These are phyloP conservation scores for Trichoderma harzianum DNA, from an alignment of 2,329 filamentous ascomycete species.

Conservation along the genomic window DNA sequence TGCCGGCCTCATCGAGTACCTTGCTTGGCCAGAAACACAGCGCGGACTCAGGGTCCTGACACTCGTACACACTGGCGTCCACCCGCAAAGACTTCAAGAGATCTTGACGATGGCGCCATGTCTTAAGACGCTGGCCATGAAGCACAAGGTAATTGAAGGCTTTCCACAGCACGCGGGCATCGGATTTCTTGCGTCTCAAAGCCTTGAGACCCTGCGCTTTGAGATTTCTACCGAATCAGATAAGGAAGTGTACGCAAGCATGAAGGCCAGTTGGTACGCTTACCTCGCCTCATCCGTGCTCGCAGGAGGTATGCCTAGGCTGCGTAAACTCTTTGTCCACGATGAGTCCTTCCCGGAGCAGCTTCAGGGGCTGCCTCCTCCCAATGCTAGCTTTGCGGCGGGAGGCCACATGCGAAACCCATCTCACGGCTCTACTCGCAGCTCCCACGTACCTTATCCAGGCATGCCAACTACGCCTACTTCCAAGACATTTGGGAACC, in stretches of 20 bases:
- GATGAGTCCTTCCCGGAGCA: conserved; percentile 80
- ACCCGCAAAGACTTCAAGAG: conserved; percentile 56
- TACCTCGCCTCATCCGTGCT: conserved; percentile 84
- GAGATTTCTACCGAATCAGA: conserved; percentile 67
- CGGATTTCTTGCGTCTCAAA: conserved; percentile 64
- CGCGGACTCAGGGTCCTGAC: conserved; percentile 64
- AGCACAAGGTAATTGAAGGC: conserved; percentile 47
- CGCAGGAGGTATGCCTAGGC: conserved; percentile 66
- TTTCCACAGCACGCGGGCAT: conserved; percentile 47
- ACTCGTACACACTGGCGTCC: conserved; percentile 69
- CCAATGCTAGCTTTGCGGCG: conserved; percentile 39
- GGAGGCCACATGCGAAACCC: conserved; percentile 32
- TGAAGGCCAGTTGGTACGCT: conserved; percentile 68
- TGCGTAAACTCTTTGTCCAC: conserved; percentile 78
- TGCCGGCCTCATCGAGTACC: conserved; percentile 65
- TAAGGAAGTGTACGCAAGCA: conserved; percentile 54
- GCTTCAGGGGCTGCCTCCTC: conserved; percentile 68
- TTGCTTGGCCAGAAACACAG: conserved; percentile 58
- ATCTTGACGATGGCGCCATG: conserved; percentile 56
- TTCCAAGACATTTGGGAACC: conserved; percentile 18
- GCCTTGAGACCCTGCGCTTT: conserved; percentile 71
- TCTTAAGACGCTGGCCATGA: conserved; percentile 56
- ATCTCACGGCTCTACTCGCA: conserved; percentile 29
- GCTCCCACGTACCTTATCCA: conserved; percentile 7
- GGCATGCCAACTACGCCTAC: conserved; percentile 27